A percentile compares a stretch with the other conserved stretches of the same genome.
Evolutionary conservation across 768 basidiomycete species (phyloP).

Genomic region (Collybiopsis confluens): DNA sequence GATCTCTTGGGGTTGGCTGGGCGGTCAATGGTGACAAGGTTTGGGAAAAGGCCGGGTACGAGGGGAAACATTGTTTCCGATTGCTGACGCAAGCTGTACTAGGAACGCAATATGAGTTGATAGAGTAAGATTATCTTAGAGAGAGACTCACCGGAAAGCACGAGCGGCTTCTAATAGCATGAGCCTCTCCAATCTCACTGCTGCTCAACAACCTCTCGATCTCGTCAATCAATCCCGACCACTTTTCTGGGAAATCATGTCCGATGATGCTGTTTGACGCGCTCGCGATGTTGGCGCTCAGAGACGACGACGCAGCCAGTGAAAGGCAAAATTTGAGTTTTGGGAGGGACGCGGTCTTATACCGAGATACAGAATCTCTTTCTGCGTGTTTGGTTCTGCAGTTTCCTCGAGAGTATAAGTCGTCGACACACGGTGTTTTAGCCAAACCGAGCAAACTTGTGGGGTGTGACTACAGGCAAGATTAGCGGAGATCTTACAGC

Average conservation of each 20-base stretch:
- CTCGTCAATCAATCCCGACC: constrained; percentile 66
- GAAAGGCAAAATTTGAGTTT: constrained; percentile 62
- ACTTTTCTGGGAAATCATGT: constrained; percentile 74
- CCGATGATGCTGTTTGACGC: constrained; percentile 70
- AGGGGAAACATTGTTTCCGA: constrained; percentile 55
- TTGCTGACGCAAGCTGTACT: constrained; percentile 61
- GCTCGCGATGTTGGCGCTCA: constrained; percentile 62
- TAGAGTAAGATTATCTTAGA: too few species aligned
- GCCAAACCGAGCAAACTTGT: constrained; percentile 81
- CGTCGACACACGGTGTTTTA: constrained; percentile 82
- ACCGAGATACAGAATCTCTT: constrained; percentile 52
- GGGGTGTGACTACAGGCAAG: constrained; percentile 59
- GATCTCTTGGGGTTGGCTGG: constrained; percentile 51
- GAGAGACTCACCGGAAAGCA: constrained; percentile 70
- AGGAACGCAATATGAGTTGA: neutral
- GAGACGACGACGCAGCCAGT: constrained; percentile 62
- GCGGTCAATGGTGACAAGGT: constrained; percentile 68
- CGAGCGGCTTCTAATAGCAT: constrained; percentile 80
- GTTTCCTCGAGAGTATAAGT: constrained; percentile 43
- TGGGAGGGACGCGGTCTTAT: constrained; percentile 76
- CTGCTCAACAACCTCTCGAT: constrained; percentile 63
- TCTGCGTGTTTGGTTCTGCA: constrained; percentile 45
- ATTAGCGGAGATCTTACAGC: neutral
- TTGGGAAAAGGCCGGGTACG: constrained; percentile 65
- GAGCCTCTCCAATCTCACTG: constrained; percentile 64